Conservation (phyloP, 2,329 filamentous ascomycete genomes). For the Hansfordia pulvinata region DNA sequence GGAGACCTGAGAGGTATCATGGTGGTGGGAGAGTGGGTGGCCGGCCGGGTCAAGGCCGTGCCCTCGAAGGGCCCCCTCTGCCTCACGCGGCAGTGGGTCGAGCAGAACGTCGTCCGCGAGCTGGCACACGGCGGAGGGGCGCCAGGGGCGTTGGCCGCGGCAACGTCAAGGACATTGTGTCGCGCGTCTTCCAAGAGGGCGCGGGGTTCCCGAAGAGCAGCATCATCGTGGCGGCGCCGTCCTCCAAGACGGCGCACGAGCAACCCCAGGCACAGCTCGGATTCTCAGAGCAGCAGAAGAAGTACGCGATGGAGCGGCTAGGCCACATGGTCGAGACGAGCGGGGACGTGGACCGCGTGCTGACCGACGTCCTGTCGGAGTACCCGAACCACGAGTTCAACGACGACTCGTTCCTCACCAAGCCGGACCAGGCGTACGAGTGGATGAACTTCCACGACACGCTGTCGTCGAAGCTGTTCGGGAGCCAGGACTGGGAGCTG, state of each 20-base stretch:
- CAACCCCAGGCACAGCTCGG: constrained; percentile 48
- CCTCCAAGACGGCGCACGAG: constrained; percentile 34
- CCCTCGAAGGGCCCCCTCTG: constrained; percentile 25
- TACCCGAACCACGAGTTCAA: constrained; percentile 85
- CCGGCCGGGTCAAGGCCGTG: constrained; percentile 48
- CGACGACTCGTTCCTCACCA: constrained; percentile 81
- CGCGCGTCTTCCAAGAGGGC: constrained; percentile 66
- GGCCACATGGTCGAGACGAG: constrained; percentile 67
- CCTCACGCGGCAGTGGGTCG: constrained; percentile 65
- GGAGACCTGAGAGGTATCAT: constrained; percentile 71
- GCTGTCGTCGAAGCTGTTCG: constrained; percentile 64
- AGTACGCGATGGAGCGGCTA: constrained; percentile 56
- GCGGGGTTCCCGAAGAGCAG: constrained; percentile 58
- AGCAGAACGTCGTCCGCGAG: constrained; percentile 55
- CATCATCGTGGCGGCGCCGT: constrained; percentile 21
- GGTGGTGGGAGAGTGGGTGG: constrained; percentile 82
- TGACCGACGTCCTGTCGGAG: constrained; percentile 71
- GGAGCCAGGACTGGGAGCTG: constrained; percentile 88
- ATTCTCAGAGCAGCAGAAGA: constrained; percentile 61
- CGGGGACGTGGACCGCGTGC: constrained; percentile 65
- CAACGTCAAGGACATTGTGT: constrained; percentile 59
- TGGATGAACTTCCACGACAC: constrained; percentile 65
- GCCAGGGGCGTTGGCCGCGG: constrained; percentile 60
- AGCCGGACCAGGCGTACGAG: constrained; percentile 60
- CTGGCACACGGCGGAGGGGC: constrained; percentile 58